These are phyloP conservation scores for Golovinomyces cichoracearum DNA, from an alignment of 2,329 filamentous ascomycete species.

Conservation along the genomic window DNA sequence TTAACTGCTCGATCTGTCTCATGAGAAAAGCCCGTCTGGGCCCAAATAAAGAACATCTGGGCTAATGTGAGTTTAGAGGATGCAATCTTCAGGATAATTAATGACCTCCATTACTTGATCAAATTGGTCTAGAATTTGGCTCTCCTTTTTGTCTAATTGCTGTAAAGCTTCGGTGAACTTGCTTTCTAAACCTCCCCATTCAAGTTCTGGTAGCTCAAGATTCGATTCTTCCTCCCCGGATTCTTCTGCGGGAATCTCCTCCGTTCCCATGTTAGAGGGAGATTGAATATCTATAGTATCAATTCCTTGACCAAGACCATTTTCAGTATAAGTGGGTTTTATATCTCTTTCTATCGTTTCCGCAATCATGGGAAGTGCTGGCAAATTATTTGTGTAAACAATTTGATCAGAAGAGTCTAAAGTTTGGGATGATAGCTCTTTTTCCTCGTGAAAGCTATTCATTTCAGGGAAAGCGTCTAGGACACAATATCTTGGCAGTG, in stretches of 20 bases:
- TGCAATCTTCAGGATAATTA: not conserved
- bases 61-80: not conserved
- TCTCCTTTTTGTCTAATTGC: constrained; percentile 36
- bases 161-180: constrained; percentile 41
- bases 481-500: no score
- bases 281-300: not conserved
- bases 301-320: not conserved
- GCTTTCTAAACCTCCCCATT: constrained; percentile 50
- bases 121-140: constrained; percentile 39
- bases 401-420: not conserved
- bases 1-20: constrained; percentile 57
- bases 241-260: constrained; percentile 2
- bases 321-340: not conserved
- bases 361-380: not conserved
- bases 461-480: no score
- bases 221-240: not conserved
- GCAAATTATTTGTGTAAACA: not conserved
- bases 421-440: not conserved
- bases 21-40: constrained; percentile 39
- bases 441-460: not conserved
- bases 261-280: not conserved
- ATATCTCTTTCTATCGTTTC: no score
- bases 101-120: constrained; percentile 29
- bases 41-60: constrained; percentile 62
- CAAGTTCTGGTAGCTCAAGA: constrained; percentile 22